These are phyloP conservation scores for Leptodermis oblonga DNA, from an alignment of 257 asterid genomes.

Conservation along the genomic window DNA sequence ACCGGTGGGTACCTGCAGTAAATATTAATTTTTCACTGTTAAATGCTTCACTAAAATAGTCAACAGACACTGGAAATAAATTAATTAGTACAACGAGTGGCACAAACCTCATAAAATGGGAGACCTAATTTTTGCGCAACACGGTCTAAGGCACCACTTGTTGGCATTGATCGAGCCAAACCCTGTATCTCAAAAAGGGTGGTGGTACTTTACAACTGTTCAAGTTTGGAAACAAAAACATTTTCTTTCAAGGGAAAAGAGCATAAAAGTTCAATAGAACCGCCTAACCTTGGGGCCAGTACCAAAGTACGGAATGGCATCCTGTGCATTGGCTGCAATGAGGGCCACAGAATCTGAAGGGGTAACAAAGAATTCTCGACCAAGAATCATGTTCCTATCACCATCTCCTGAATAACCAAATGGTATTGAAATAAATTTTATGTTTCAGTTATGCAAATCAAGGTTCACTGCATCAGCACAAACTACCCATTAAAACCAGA, in stretches of 20 bases:
- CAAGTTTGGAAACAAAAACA: neutral
- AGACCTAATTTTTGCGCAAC: conserved; percentile 81
- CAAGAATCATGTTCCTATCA: conserved; percentile 97
- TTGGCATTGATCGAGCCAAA: conserved; percentile 98
- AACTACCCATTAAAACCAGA: conserved; percentile 2
- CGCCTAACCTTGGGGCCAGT: conserved; percentile 69
- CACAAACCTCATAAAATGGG: conserved; percentile 71
- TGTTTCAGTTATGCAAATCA: neutral
- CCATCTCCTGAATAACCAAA: conserved; percentile 75
- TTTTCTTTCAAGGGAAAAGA: neutral
- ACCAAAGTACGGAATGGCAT: conserved; percentile 80
- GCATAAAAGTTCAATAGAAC: neutral
- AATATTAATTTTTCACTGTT: conserved; percentile 12
- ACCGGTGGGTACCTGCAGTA: conserved; percentile 90
- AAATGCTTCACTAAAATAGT: neutral
- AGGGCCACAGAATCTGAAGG: conserved; percentile 98
- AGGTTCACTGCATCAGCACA: neutral
- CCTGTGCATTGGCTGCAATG: conserved; percentile 93
- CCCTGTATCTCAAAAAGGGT: conserved; percentile 47
- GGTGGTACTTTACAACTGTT: neutral
- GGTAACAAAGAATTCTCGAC: conserved; percentile 81
- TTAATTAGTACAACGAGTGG: neutral
- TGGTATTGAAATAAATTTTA: conserved; percentile 2
- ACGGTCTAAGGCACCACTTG: conserved; percentile 97
- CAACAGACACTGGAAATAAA: neutral